Evolutionary conservation across 192 early-diverging fungal species (phyloP), one percentile per base, ranked within the genome.

Genomic region (Linnemannia zychae): DNA sequence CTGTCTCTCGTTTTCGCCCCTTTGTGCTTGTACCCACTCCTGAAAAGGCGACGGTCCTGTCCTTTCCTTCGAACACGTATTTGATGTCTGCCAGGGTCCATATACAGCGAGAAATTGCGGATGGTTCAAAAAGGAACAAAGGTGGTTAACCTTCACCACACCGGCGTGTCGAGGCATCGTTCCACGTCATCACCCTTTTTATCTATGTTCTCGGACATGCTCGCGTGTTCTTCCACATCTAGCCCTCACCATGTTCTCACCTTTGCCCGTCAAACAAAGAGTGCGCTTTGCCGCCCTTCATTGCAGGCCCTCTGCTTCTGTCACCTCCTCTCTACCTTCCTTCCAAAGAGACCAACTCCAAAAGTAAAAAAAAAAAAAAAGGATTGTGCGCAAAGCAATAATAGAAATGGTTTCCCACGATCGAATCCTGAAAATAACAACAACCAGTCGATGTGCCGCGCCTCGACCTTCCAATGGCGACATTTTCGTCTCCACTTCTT

Each of bases 11-110:
- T n/a, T n/a, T 22, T 52, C 17, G 50, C 0, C n/a, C 24, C 24
- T n/a, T 63, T 16, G 28, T 28, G 12, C 28, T 63, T 15, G 49
- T n/a, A n/a, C 71, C 50, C 47, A 36, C 38, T 34, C 71, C 47
- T 47, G 70, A 71, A 31, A 28, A 36, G 31, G 7, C 47, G 50
- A 52, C 36, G 36, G 31, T 13, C 16, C 70, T 33, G n/a, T 17
- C 28, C 49, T 73, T 49, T 73, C 20, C 48, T 49, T 73, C 50
- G 24, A 72, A 72, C 70, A 72, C 47, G 44, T 34, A 33, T 63
- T 44, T 9, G 40, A 44, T 44, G 40, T 9, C 40, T 44, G 40
- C 9, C 28, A 63, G 57, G 57, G 28, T 33, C 57, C 53, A 4
- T 7, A 24, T 24, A 57, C 22, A 34, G 71, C 48, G 33, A 33